Evolutionary conservation across 2,329 filamentous ascomycete species (phyloP), one percentile per base, ranked within the genome.

Genomic region (Trichocomaceae sp.): DNA sequence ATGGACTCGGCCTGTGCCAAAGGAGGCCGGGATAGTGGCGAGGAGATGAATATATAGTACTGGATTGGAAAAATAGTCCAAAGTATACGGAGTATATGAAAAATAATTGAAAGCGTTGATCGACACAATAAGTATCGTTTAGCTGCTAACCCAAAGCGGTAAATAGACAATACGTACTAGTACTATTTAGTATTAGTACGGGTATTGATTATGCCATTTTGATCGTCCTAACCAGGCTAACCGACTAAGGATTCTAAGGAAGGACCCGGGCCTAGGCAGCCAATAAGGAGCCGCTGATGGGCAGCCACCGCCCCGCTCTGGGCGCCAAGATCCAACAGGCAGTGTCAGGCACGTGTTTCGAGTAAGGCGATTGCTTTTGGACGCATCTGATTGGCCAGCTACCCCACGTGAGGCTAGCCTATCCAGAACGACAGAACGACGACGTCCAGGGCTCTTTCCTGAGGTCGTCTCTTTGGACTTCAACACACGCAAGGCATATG

Each of bases 1-100:
- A 26, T 87, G 84, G 84, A 81, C 87, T 55, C 74, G 73, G 46
- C 82, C 82, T 2, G 72, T 83, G 41, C 75, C 81, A 0, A 81
- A 56, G 17, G 46, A 44, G 4, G 37, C 4, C 10, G 29, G 2
- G 13, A 19, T 39, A 19, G 22, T 22, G 22, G 29, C 13, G 17
- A 47, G 17, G 33, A 17, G 22, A 6, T 53, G 31, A 17, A 39
- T 17, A 7, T 4, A 26, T 26, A 7, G 7, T 26, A n/a, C 17
- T 8, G 19, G 35, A 17, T 5, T 39, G 35, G 15, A 15, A 39
- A 39, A 39, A 17, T 4, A 26, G 23, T 26, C 7, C 23, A 7
- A n/a, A 37, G 35, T 33, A 26, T 26, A 26, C 8, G 23, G 10
- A 5, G n/a, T 37, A 37, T 15, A 37, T n/a, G n/a, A 5, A 4